phyloP scores from a whole-genome alignment of 371 early-diverging fungal species.

The Actinomortierella ambigua region DNA sequence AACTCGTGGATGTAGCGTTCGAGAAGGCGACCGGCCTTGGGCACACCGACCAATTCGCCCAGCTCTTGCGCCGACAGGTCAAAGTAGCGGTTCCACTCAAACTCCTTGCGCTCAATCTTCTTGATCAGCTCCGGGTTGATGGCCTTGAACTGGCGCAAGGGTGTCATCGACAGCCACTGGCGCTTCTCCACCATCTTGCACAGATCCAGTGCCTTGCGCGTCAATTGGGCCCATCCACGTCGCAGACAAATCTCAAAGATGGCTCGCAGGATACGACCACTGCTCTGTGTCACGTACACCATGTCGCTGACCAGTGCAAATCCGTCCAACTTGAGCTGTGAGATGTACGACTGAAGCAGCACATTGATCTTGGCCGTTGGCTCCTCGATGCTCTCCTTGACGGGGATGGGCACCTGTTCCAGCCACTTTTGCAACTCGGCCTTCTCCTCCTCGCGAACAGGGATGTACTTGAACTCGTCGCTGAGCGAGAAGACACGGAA shows the following conservation, averaged over 20 bases:
- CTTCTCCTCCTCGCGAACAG: slow-evolving; percentile 85
- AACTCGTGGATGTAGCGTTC: slow-evolving; percentile 81
- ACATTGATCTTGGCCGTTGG: slow-evolving; percentile 92
- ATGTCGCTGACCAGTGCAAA: slow-evolving; percentile 94
- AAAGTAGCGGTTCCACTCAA: slow-evolving; percentile 93
- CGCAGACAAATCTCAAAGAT: slow-evolving; percentile 93
- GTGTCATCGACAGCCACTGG: slow-evolving; percentile 93
- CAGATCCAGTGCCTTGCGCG: slow-evolving; percentile 82
- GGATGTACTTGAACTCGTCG: slow-evolving; percentile 94
- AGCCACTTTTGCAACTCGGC: slow-evolving; percentile 77
- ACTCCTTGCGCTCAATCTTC: slow-evolving; percentile 91
- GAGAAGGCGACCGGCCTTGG: slow-evolving; percentile 78
- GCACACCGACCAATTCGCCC: slow-evolving; percentile 85
- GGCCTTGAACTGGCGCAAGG: slow-evolving; percentile 88
- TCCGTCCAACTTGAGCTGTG: slow-evolving; percentile 80
- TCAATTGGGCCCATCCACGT: slow-evolving; percentile 89
- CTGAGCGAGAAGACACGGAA: slow-evolving; percentile 87
- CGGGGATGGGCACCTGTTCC: slow-evolving; percentile 44
- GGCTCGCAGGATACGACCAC: slow-evolving; percentile 92
- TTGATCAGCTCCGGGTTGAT: slow-evolving; percentile 87
- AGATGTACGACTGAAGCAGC: slow-evolving; percentile 87
- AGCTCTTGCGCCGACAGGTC: slow-evolving; percentile 84
- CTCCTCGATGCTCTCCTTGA: slow-evolving; percentile 36
- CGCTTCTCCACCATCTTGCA: slow-evolving; percentile 95
- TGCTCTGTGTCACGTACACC: slow-evolving; percentile 93